Percentiles rank a stretch among this genome's conserved stretches.
Evolutionary conservation across 1,284 basidiomycete genomes (phyloP).

Genomic region (Cryptococcus sp.): DNA sequence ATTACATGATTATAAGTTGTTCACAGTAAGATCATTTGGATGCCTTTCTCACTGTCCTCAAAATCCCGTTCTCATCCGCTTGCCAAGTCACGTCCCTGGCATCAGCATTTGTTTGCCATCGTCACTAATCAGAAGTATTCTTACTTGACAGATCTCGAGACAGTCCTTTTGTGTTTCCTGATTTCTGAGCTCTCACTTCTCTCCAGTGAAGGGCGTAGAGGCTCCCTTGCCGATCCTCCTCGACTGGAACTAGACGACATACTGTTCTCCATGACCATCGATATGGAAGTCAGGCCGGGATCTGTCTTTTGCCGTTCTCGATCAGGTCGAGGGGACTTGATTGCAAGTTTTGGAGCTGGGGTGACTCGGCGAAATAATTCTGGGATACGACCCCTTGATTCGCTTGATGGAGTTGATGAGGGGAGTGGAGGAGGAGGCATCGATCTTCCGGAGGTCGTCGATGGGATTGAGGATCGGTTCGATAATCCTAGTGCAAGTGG

Average conservation of each 20-base stretch:
- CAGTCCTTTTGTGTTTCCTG: slow-evolving; percentile 31
- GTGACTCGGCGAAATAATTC: no score
- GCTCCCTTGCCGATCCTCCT: no score
- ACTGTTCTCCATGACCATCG: neutral
- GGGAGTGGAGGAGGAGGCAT: neutral
- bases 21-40: neutral
- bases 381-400: no score
- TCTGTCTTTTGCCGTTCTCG: neutral
- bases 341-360: neutral
- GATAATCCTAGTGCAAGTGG: neutral
- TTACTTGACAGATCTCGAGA: slow-evolving; percentile 39
- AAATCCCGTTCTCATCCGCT: slow-evolving; percentile 34
- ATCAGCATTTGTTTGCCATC: neutral
- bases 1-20: no score
- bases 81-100: slow-evolving; percentile 40
- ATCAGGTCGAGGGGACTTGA: neutral
- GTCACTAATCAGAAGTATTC: neutral
- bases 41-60: slow-evolving; percentile 20
- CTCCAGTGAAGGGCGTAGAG: neutral
- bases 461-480: neutral
- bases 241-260: no score
- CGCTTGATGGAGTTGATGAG: neutral
- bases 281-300: neutral
- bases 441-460: neutral
- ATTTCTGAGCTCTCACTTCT: slow-evolving; percentile 2